These are phyloP conservation scores for Saccharum officinarum DNA, from an alignment of 176 grass and related monocot genomes.

Conservation along the genomic window DNA sequence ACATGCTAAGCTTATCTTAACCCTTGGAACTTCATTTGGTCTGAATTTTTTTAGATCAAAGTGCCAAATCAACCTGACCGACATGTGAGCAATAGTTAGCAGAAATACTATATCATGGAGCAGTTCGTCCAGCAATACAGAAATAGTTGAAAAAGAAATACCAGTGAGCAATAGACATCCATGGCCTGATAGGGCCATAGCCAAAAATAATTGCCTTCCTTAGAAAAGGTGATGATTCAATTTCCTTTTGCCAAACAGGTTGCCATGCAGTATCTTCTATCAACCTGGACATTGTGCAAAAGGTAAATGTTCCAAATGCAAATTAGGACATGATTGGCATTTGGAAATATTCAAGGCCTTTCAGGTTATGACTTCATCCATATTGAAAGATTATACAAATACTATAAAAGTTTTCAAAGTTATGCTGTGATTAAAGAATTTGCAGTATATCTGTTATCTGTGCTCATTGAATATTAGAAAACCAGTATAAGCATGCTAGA, in stretches of 20 bases:
- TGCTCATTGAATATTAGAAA: not conserved
- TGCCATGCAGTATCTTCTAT: slow-evolving; percentile 95
- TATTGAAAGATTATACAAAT: not conserved
- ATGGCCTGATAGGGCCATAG: slow-evolving; percentile 91
- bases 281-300: slow-evolving; percentile 56
- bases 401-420: not conserved
- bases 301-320: slow-evolving; percentile 30
- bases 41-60: slow-evolving; percentile 90
- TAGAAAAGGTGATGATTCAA: slow-evolving; percentile 49
- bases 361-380: not conserved
- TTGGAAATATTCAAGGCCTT: slow-evolving; percentile 22
- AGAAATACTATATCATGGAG: slow-evolving; percentile 21
- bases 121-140: not conserved
- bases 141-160: slow-evolving; percentile 43
- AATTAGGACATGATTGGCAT: not conserved
- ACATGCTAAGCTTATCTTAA: slow-evolving; percentile 90
- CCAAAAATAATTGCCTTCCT: slow-evolving; percentile 92
- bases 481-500: not conserved
- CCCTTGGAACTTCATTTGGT: slow-evolving; percentile 80
- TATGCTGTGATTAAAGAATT: slow-evolving; percentile 5
- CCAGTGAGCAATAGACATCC: slow-evolving; percentile 99
- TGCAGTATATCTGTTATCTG: slow-evolving; percentile 5
- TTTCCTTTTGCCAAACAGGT: slow-evolving; percentile 83
- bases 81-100: slow-evolving; percentile 23
- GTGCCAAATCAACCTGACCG: slow-evolving; percentile 80